phyloP scores from a whole-genome alignment of 345 rosid species.

The Mangifera indica region DNA sequence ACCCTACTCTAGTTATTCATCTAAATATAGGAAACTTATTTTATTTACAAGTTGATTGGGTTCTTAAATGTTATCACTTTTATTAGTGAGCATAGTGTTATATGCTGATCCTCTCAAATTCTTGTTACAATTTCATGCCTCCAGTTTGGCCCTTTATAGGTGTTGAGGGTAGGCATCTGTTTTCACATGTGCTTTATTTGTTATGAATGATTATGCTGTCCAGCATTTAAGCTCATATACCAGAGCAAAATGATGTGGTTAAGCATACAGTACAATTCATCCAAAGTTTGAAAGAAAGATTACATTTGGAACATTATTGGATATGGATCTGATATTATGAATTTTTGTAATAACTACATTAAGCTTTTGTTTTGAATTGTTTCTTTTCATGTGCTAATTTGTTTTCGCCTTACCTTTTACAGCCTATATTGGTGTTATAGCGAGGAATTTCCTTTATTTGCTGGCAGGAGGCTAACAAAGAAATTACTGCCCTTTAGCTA shows the following conservation, averaged over 20 bases:
- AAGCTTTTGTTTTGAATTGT: not conserved
- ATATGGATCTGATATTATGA: not conserved
- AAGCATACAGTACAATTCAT: not conserved
- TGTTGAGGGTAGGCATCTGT: not conserved
- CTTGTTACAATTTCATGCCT: not conserved
- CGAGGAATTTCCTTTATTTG: not conserved
- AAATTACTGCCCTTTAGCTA: conserved; percentile 13
- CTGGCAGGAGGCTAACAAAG: not conserved
- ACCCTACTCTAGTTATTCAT: not conserved
- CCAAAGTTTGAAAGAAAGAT: not conserved
- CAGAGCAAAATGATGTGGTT: not conserved
- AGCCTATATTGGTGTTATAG: not conserved
- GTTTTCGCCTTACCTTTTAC: not conserved
- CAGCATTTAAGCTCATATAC: not conserved
- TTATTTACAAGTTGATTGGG: not conserved
- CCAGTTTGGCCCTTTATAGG: not conserved
- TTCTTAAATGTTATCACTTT: not conserved
- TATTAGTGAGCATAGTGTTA: not conserved
- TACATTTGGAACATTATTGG: not conserved
- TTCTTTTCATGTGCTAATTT: not conserved
- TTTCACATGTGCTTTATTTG: not conserved
- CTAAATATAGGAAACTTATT: not conserved
- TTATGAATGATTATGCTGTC: not conserved
- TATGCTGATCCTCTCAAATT: not conserved
- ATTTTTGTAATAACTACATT: not conserved